phyloP scores from a whole-genome alignment of 768 basidiomycete species.

The Phlebiopsis gigantea region DNA sequence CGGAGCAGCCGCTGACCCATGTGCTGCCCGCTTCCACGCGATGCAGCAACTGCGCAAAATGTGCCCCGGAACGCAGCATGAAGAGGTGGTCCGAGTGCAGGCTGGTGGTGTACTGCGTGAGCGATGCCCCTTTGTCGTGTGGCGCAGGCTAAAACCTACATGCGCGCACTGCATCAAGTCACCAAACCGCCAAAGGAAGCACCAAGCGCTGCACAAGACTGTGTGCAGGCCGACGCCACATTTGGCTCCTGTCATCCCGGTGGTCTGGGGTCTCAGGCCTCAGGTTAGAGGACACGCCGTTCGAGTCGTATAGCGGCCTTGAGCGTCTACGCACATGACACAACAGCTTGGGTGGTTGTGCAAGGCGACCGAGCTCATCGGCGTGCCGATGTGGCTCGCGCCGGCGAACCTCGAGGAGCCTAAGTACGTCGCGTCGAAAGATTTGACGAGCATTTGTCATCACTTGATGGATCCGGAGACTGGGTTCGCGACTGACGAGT shows the following conservation, averaged over 20 bases:
- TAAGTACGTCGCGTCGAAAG: neutral
- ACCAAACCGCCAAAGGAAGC: neutral
- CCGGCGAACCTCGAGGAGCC: neutral
- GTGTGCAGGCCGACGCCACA: neutral
- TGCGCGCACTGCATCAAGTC: neutral
- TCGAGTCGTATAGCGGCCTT: neutral
- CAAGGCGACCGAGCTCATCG: conserved; percentile 3
- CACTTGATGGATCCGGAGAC: conserved; percentile 4
- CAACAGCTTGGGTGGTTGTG: conserved; percentile 5
- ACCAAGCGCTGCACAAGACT: neutral
- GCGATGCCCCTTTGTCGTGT: neutral
- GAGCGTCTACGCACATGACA: neutral
- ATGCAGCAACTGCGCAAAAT: neutral
- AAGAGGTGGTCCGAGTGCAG: neutral
- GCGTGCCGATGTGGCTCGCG: conserved; percentile 2
- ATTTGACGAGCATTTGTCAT: conserved; percentile 1
- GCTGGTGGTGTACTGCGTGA: conserved; percentile 4
- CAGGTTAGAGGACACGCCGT: neutral
- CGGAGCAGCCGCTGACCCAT: neutral
- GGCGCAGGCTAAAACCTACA: neutral
- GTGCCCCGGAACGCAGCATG: neutral
- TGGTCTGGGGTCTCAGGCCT: neutral
- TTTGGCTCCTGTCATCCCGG: neutral
- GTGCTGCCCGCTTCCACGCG: neutral
- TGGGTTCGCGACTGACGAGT: conserved; percentile 2